Conservation (phyloP, 2,329 filamentous ascomycete species). For the Pestalotiopsis sp. region DNA sequence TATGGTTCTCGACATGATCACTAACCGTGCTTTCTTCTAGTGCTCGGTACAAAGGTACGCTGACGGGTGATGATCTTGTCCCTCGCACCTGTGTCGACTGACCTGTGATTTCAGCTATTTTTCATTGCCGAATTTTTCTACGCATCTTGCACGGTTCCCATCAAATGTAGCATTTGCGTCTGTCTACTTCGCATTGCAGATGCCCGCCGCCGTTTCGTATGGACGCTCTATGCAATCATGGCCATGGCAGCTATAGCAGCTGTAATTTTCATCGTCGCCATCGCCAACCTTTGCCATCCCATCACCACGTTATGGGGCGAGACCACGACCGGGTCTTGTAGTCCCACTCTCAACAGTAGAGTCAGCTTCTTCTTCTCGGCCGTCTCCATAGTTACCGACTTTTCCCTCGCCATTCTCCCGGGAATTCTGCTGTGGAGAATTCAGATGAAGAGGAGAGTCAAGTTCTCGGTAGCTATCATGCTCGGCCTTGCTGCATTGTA, state of each 20-base stretch:
- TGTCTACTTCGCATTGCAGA: conserved; percentile 34
- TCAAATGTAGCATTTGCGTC: conserved; percentile 33
- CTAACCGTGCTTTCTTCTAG: neutral
- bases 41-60: conserved; percentile 24
- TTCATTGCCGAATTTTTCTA: conserved; percentile 42
- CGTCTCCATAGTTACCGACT: conserved; percentile 39
- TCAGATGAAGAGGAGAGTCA: conserved; percentile 44
- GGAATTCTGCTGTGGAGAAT: conserved; percentile 42
- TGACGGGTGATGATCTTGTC: neutral
- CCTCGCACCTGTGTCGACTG: neutral
- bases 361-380: conserved; percentile 37
- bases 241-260: conserved; percentile 22
- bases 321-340: conserved; percentile 27
- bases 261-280: conserved; percentile 29
- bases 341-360: conserved; percentile 30
- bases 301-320: conserved; percentile 34
- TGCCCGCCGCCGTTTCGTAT: conserved; percentile 28
- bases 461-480: conserved; percentile 46
- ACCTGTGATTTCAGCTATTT: conserved; percentile 29
- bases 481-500: conserved; percentile 46
- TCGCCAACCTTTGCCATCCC: conserved; percentile 34
- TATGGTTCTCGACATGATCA: neutral
- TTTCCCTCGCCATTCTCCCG: conserved; percentile 39
- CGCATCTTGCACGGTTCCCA: conserved; percentile 30
- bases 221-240: conserved; percentile 29